Evolutionary conservation across 306 rosid genomes (phyloP), one percentile per base, ranked within the genome.

Genomic region (Vachellia pachyceras): DNA sequence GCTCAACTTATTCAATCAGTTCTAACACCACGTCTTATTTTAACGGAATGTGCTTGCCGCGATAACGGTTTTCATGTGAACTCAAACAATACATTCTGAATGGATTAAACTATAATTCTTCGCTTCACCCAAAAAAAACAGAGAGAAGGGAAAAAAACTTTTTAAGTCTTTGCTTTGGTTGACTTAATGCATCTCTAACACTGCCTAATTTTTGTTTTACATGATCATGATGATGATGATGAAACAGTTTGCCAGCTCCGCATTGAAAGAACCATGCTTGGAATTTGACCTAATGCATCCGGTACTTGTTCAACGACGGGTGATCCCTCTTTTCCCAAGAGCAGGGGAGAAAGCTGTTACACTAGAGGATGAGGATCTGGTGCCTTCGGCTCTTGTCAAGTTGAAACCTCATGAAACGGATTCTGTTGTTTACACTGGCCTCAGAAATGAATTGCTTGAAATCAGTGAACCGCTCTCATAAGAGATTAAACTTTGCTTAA

Each of bases 361-460:
- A 47, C 86, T 95, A 41, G 93, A 90, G 75, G 97, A 95, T 39
- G 98, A 93, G 82, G 91, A 93, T 67, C 85, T 93, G 84, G 98
- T 93, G 39, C 99, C 99, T 69, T 93, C 93, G 3, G 98, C 94
- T 85, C 92, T 95, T 45, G 77, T 95, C 14, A 95, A 95, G 93
- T 93, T 93, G 84, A 91, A 81, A 86, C 98, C 99, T 11, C 84
- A 82, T 15, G 99, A 95, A 89, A 90, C 99, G 11, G 99, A 95
- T 82, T 87, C 97, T 40, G 80, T 93, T 69, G 91, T 92, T 66
- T 96, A 86, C 91, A 92, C 91, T 1, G 97, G 99, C 77, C 90
- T 95, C 68, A 75, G 82, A 82, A 91, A 95, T 77, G 97, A 95
- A 77, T 89, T 93, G 78, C 94, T 96, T 65, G 90, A 89, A 85